Base-by-base conservation (phyloP, 179 eudicot species). In the Spergularia azorica region DNA sequence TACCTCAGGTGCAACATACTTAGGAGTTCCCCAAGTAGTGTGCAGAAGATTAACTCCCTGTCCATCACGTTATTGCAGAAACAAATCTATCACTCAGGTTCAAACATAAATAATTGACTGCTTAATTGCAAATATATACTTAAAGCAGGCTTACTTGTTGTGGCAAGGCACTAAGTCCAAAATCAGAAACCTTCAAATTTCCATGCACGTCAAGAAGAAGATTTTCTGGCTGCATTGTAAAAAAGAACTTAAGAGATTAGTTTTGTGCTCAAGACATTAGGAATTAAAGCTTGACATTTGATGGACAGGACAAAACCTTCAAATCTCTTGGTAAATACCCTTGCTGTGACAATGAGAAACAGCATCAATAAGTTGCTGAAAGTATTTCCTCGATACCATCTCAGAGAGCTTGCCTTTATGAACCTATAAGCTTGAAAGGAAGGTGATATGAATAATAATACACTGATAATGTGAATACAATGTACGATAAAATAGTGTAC, bases 341-440 rank as follows among this genome's bases (percentile, higher is more conserved):
- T 86, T 86, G 64, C 74, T 76, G 70, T 86, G 88, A 81, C 88
- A 86, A 70, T 86, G 88, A 64, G 86, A 81, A 46, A 86, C 77
- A 43, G 85, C 86, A 74, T 83, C 85, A 50, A 86, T 74, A 62
- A 86, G 88, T 74, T 86, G 88, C 72, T 86, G 88, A 74, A 86
- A 76, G 71, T 83, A 83, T 67, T 70, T 83, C 76, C 86, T 79
- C 58, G 86, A 79, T 51, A 70, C 85, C 70, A 58, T 81, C 75
- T 86, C 88, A 73, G 95, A 85, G 59, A 94, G 90, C 81, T 85
- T 94, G 59, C 88, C 86, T 83, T 87, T 86, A 77, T 94, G 89
- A 84, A 84, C 98, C 98, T 94, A 76, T 36, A 78, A 70, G 80
- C 63, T 70, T 71, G 63, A 54, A 71, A 58, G 56, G 80, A 65